These are phyloP conservation scores for Tilletia indica DNA, from an alignment of 1,284 basidiomycete species.

Conservation along the genomic window DNA sequence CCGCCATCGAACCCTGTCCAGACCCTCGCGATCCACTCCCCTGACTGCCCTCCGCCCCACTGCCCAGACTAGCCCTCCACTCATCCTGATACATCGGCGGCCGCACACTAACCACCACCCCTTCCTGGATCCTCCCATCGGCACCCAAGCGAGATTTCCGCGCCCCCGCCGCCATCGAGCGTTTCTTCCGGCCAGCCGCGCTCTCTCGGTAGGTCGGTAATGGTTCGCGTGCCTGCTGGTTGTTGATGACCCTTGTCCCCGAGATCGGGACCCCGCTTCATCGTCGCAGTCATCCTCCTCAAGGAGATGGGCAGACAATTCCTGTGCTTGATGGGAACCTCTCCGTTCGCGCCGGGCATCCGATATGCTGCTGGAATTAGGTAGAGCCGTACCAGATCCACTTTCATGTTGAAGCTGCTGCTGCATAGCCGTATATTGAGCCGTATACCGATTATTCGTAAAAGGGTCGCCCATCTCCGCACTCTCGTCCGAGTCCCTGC, in stretches of 20 bases:
- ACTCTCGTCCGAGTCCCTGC: too few relatives aligned
- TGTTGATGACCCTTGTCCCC: neutral
- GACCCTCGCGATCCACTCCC: neutral
- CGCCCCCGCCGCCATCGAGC: too few relatives aligned
- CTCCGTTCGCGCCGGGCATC: too few relatives aligned
- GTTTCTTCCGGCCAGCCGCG: neutral
- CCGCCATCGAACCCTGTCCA: neutral
- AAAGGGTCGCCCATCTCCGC: too few relatives aligned
- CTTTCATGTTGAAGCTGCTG: too few relatives aligned
- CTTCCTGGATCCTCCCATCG: constrained; percentile 1
- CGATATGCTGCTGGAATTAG: too few relatives aligned
- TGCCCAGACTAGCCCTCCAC: neutral
- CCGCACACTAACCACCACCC: neutral
- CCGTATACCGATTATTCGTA: too few relatives aligned
- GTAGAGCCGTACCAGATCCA: too few relatives aligned
- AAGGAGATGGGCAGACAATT: too few relatives aligned
- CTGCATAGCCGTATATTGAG: too few relatives aligned
- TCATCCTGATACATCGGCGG: constrained; percentile 8
- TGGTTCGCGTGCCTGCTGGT: neutral
- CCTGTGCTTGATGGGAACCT: too few relatives aligned
- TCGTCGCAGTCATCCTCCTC: neutral
- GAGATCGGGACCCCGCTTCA: neutral
- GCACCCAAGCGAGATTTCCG: neutral
- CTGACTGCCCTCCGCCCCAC: neutral
- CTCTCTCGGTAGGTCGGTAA: neutral